Percentiles rank a stretch among this genome's conserved stretches.
These are phyloP conservation scores for Pseudoperonospora humuli DNA, from an alignment of 352 stramenopile genomes.

Conservation along the genomic window DNA sequence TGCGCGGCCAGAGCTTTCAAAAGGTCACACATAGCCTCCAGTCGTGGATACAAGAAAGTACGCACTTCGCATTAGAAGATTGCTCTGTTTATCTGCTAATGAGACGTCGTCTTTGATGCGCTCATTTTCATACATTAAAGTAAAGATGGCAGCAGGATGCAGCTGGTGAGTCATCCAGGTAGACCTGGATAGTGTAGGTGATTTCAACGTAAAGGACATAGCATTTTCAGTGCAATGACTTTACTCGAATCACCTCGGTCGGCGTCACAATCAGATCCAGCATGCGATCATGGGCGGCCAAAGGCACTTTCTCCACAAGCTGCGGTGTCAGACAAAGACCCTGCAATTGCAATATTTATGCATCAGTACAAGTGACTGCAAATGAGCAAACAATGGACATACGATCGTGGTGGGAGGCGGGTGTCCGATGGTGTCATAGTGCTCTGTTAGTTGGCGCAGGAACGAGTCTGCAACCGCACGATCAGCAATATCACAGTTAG, in stretches of 20 bases:
- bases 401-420: conserved; percentile 51
- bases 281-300: conserved; percentile 53
- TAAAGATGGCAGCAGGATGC: too few relatives aligned
- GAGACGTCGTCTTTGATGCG: too few relatives aligned
- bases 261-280: conserved; percentile 66
- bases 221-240: too few relatives aligned
- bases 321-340: conserved; percentile 58
- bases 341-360: conserved; percentile 17
- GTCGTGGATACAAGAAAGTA: too few relatives aligned
- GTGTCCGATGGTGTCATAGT: conserved; percentile 29
- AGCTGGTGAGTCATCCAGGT: too few relatives aligned
- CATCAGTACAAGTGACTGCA: neutral
- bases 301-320: conserved; percentile 52
- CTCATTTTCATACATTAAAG: too few relatives aligned
- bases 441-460: conserved; percentile 47
- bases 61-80: too few relatives aligned
- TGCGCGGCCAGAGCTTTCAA: too few relatives aligned
- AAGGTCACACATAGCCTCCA: too few relatives aligned
- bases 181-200: too few relatives aligned
- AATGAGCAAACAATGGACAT: conserved; percentile 8
- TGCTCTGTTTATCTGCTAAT: too few relatives aligned
- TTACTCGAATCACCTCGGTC: conserved; percentile 40
- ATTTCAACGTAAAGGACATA: too few relatives aligned
- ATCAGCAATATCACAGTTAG: conserved; percentile 1
- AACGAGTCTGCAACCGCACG: conserved; percentile 52